These are phyloP conservation scores for Yarrowia galli DNA, from an alignment of 1,139 yeast species.

Conservation along the genomic window DNA sequence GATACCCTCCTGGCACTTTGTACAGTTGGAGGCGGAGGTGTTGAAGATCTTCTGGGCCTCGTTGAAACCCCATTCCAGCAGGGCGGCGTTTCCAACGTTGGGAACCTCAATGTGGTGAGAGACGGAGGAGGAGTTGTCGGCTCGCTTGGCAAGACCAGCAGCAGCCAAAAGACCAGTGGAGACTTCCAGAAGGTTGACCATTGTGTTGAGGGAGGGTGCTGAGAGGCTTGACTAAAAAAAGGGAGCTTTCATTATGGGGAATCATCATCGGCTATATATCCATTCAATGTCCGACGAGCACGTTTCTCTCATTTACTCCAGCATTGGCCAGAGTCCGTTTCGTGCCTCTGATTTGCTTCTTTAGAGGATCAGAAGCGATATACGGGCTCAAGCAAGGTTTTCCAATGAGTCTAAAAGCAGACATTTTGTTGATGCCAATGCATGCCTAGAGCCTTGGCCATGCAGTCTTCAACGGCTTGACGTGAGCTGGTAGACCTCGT, in stretches of 20 bases:
- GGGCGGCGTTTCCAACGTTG: constrained; percentile 2
- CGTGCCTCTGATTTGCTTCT: background rate
- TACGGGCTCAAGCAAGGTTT: background rate
- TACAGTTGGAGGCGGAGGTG: constrained; percentile 46
- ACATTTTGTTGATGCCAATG: background rate
- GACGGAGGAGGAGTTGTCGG: background rate
- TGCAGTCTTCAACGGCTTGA: background rate
- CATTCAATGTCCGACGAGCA: background rate
- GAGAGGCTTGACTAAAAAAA: too few species aligned
- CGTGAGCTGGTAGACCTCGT: too few species aligned
- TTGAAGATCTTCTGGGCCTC: constrained; percentile 40
- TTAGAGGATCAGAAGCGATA: constrained; percentile 1
- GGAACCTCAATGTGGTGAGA: background rate
- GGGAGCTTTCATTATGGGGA: too few species aligned
- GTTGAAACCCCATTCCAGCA: constrained; percentile 37
- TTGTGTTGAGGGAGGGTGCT: background rate
- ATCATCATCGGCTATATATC: too few species aligned
- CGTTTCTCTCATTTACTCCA: background rate
- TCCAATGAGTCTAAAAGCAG: background rate
- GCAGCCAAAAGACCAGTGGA: constrained; percentile 9
- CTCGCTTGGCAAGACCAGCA: constrained; percentile 23
- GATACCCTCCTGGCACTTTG: constrained; percentile 54
- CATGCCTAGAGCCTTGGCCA: background rate
- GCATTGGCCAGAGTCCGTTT: background rate
- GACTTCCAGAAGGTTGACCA: constrained; percentile 5